Evolutionary conservation across 306 rosid genomes (phyloP), one percentile per base, ranked within the genome.

Genomic region (Macrotyloma uniflorum): DNA sequence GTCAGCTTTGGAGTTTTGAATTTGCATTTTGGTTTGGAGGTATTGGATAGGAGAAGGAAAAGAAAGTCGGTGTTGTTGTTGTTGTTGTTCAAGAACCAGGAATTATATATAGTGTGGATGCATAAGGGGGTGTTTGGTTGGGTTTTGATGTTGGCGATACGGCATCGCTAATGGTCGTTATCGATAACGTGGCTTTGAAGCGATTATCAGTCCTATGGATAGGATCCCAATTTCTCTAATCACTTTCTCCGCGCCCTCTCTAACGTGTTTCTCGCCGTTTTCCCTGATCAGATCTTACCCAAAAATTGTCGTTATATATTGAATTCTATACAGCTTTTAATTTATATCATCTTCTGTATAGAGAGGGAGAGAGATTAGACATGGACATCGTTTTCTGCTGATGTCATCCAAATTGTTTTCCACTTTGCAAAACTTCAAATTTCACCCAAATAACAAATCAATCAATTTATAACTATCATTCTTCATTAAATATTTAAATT

Each of bases 181-280:
- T 67, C 8, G 43, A 67, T 84, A 67, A 61, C 87, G 87, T 85
- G 84, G 77, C n/a, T 16, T 15, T 22, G 9, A 73, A 67, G 63
- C 14, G 15, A 32, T 19, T 4, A 22, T 22, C 3, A 33, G n/a
- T 24, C 63, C 57, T 47, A 8, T 2, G 51, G 63, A 77, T 72
- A 71, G 75, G 74, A 51, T 40, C 19, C 0, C 0, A 50, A 8
- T 0, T 53, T 19, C 76, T 74, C 47, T 9, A 46, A 40, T 33
- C 2, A 57, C 30, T 68, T 67, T 50, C 15, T 61, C 35, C 82
- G 85, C 85, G 80, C 91, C 84, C 86, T 54, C 75, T 84, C 72
- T 80, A 54, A 62, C 46, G 13, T 61, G 22, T 26, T 26, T 26
- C 28, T 26, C 28, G n/a, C n/a, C n/a, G n/a, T n/a, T n/a, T n/a